phyloP scores from a whole-genome alignment of 78 protist genomes.

The Ministeria vibrans region DNA sequence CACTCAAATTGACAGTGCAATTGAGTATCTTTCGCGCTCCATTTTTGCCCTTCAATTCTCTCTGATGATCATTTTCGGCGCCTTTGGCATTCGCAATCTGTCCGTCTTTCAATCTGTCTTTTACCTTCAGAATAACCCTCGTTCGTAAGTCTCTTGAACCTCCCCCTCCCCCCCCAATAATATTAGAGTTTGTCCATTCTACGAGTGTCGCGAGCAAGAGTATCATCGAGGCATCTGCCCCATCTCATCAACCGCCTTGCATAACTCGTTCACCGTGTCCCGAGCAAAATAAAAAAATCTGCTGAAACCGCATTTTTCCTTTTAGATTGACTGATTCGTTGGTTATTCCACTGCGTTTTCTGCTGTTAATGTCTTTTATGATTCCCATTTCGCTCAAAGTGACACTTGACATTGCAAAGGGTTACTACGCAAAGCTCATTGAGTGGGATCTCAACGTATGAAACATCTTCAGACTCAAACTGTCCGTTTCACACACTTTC shows the following conservation, averaged over 20 bases:
- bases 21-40: constrained; percentile 36
- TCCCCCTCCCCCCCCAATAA: not conserved
- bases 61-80: constrained; percentile 49
- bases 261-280: no score
- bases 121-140: not conserved
- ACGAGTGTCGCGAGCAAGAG: not conserved
- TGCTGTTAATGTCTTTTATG: constrained; percentile 60
- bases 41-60: constrained; percentile 56
- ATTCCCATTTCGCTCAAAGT: constrained; percentile 84
- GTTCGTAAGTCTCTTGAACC: not conserved
- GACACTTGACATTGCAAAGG: constrained; percentile 60
- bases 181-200: not conserved
- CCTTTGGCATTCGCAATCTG: constrained; percentile 14
- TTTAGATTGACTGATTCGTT: no score
- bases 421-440: constrained; percentile 58
- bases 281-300: no score
- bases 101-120: not conserved
- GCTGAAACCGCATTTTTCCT: no score
- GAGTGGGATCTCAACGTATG: constrained; percentile 65
- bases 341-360: constrained; percentile 47
- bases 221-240: constrained; percentile 1
- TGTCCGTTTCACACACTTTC: no score
- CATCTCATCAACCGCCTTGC: not conserved
- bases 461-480: no score
- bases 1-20: constrained; percentile 49